Evolutionary conservation across 148 eudicot genomes (phyloP).

Genomic region (Rhododendron molle): DNA sequence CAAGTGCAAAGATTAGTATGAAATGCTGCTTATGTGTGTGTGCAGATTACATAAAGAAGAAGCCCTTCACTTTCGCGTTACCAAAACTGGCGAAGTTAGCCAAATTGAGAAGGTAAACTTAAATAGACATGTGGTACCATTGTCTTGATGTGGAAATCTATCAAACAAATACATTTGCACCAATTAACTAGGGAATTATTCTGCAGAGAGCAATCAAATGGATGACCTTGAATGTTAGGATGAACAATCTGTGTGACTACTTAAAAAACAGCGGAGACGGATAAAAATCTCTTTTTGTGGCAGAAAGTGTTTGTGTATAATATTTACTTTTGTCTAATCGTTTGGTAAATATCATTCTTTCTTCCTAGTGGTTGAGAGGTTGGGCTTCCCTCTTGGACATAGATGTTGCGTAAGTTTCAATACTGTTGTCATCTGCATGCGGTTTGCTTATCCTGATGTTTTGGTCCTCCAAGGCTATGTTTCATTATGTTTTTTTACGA

Average conservation of each 20-base stretch:
- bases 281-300: neutral
- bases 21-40: slow-evolving; percentile 4
- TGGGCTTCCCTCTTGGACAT: neutral
- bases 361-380: neutral
- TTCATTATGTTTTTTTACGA: neutral
- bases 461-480: neutral
- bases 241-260: neutral
- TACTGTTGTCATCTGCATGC: neutral
- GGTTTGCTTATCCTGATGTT: neutral
- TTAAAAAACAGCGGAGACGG: neutral
- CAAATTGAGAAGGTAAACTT: slow-evolving; percentile 47
- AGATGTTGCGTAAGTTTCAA: neutral
- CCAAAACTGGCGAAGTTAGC: slow-evolving; percentile 34
- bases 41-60: slow-evolving; percentile 43
- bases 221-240: neutral
- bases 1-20: neutral
- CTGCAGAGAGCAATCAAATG: neutral
- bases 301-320: neutral
- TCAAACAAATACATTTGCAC: neutral
- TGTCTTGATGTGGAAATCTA: neutral
- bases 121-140: neutral
- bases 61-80: slow-evolving; percentile 35
- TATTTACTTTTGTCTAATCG: neutral
- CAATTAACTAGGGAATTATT: neutral
- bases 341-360: neutral